These are phyloP conservation scores for Xeromyces bisporus DNA, from an alignment of 495 filamentous ascomycete genomes.

Conservation along the genomic window DNA sequence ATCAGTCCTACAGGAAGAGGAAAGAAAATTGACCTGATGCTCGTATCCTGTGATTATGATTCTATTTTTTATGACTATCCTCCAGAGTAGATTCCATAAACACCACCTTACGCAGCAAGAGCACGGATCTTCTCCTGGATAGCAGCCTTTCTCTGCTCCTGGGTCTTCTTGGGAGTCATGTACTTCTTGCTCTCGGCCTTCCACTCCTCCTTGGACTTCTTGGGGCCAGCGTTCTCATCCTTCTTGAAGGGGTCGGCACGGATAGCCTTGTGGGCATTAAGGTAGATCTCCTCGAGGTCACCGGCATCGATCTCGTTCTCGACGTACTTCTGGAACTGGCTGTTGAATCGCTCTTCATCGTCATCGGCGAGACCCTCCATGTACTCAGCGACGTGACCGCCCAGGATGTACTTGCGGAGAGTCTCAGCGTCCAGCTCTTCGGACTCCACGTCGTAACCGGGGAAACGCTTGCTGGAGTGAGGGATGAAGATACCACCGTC, in stretches of 20 bases:
- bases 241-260: slow-evolving; percentile 97
- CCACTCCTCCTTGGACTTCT: slow-evolving; percentile 94
- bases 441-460: slow-evolving; percentile 87
- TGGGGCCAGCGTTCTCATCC: slow-evolving; percentile 54
- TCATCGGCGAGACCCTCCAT: slow-evolving; percentile 99
- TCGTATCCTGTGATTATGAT: slow-evolving; percentile 1
- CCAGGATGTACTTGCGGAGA: slow-evolving; percentile 98
- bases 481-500: slow-evolving; percentile 95
- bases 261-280: slow-evolving; percentile 89
- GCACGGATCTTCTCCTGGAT: slow-evolving; percentile 80
- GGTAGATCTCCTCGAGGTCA: slow-evolving; percentile 91
- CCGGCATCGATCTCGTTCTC: slow-evolving; percentile 94
- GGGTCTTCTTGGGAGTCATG: slow-evolving; percentile 55
- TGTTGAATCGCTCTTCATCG: slow-evolving; percentile 98
- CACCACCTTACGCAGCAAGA: slow-evolving; percentile 25
- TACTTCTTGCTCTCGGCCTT: slow-evolving; percentile 92
- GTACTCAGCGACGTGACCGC: slow-evolving; percentile 96
- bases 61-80: too few species aligned
- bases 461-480: slow-evolving; percentile 98
- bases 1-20: too few species aligned
- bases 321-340: slow-evolving; percentile 92
- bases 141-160: slow-evolving; percentile 57
- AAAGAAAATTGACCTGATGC: too few species aligned
- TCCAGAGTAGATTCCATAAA: neutral
- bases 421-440: slow-evolving; percentile 96